phyloP scores from a whole-genome alignment of 495 filamentous ascomycete species.

The Penicillium robsamsonii region DNA sequence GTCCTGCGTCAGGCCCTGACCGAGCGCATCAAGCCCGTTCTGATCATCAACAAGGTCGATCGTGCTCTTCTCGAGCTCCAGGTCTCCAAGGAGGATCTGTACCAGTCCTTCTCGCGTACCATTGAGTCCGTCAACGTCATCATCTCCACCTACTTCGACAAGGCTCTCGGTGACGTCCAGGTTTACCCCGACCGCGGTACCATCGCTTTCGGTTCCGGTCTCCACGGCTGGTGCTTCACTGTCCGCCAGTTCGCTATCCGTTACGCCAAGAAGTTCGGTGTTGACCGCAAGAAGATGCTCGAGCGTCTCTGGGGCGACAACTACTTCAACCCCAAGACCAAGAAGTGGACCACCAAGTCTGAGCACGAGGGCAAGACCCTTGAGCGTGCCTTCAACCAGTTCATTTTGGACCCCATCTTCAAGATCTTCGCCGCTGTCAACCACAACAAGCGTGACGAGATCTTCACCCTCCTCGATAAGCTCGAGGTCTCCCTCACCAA shows the following conservation, averaged over 20 bases:
- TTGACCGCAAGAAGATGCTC: constrained; percentile 99
- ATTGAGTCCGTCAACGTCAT: constrained; percentile 99
- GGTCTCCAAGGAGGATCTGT: constrained; percentile 96
- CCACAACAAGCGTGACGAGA: constrained; percentile 98
- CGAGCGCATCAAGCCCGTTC: constrained; percentile 99
- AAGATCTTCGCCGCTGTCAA: constrained; percentile 92
- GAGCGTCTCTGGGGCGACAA: constrained; percentile 99
- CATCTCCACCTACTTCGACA: constrained; percentile 98
- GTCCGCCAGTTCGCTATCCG: constrained; percentile 94
- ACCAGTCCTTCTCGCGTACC: constrained; percentile 98
- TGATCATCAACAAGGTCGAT: constrained; percentile 99
- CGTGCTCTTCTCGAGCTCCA: constrained; percentile 98
- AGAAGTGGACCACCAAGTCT: constrained; percentile 94
- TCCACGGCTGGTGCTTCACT: constrained; percentile 99
- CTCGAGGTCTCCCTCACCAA: constrained; percentile 81
- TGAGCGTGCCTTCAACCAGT: constrained; percentile 98
- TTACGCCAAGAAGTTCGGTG: constrained; percentile 99
- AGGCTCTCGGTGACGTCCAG: constrained; percentile 93
- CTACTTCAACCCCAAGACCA: constrained; percentile 99
- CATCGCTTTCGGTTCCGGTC: constrained; percentile 98
- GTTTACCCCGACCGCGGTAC: constrained; percentile 96
- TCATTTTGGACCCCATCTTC: constrained; percentile 99
- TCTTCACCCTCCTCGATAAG: constrained; percentile 78
- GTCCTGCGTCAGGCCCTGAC: constrained; percentile 98
- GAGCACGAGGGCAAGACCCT: constrained; percentile 80